Evolutionary conservation across 139 green algal genomes (phyloP), one percentile per base, ranked within the genome.

Genomic region (Mychonastes homosphaera): DNA sequence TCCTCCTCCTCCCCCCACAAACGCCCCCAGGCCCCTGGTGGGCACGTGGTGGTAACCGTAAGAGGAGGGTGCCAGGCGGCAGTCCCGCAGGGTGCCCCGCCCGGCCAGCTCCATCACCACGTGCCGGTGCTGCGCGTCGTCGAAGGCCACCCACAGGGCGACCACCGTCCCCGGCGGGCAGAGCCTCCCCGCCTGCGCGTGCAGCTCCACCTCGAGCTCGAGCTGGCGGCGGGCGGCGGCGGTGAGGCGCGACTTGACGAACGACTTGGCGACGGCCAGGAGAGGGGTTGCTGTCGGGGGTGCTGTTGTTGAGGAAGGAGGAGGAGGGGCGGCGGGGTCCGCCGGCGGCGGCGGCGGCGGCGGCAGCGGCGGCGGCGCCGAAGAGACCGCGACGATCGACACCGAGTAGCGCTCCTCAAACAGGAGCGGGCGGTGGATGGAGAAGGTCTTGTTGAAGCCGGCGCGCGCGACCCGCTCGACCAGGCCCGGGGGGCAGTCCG

Each of bases 131-230:
- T 16, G 30, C 21, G 21, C 35, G 27, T 65, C 58, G 4, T 65
- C 58, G 0, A 52, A 3, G 4, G 58, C 58, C 8, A 23, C 16
- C 58, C 58, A 65, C 5, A 65, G 51, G 2, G 47, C 48, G 4
- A 65, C 47, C 19, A 56, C 58, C 28, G 51, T n/a, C n/a, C n/a
- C n/a, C n/a, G n/a, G 27, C 6, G 16, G 28, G 16, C 3, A 50
- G 6, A 10, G 4, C 12, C 26, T 3, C 1, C 23, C 24, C 33
- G 53, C 43, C 32, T 56, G 27, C 3, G 24, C n/a, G 10, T 58
- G 58, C 35, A 65, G 35, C 30, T 48, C 29, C 3, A 65, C 58
- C 21, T 65, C 58, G 2, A 52, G 47, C 36, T 58, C 35, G 19
- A 65, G 35, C 58, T 65, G 58, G 13, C 15, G 35, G 7, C 10